Base-by-base conservation (phyloP, 1,284 basidiomycete species). In the Cutaneotrichosporon sp. region DNA sequence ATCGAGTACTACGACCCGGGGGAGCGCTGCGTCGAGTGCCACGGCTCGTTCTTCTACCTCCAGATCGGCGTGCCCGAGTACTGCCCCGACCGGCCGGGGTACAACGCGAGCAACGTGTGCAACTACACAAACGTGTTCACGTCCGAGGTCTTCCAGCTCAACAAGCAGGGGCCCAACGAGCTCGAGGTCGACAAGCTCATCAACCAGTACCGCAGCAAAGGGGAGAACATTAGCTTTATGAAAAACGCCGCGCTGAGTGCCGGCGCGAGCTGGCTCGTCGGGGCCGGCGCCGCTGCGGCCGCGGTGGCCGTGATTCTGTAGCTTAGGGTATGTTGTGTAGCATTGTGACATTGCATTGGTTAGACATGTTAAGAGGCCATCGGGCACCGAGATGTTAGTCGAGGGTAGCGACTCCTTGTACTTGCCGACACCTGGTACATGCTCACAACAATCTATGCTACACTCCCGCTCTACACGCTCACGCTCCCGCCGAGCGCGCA, bases 401-500 rank as follows among this genome's bases (percentile, higher is more conserved):
- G n/a, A n/a, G n/a, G n/a, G n/a, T n/a, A n/a, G n/a, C n/a, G n/a
- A n/a, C n/a, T n/a, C n/a, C n/a, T n/a, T n/a, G n/a, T n/a, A n/a
- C n/a, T n/a, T n/a, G n/a, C n/a, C n/a, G n/a, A n/a, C n/a, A n/a
- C n/a, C n/a, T n/a, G n/a, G 29, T 27, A 47, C 45, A 24, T 24
- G 20, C 29, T 29, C 29, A 29, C 47, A 50, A 42, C 38, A 42
- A 18, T 50, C 46, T 50, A 24, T 25, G 31, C 33, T 52, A 52
- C 38, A 42, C 38, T 36, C 18, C 5, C 3, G 11, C n/a, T 42
- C 50, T 61, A 56, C 2, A 61, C 60, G n/a, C 20, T 36, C 10
- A 57, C 33, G n/a, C 49, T 53, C 16, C 60, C 64, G 9, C 64
- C 64, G 2, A 66, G 52, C 11, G 62, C 56, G 20, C 56, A 51